Base-by-base conservation (phyloP, 495 filamentous ascomycete species). In the Hyaloscypha variabilis region DNA sequence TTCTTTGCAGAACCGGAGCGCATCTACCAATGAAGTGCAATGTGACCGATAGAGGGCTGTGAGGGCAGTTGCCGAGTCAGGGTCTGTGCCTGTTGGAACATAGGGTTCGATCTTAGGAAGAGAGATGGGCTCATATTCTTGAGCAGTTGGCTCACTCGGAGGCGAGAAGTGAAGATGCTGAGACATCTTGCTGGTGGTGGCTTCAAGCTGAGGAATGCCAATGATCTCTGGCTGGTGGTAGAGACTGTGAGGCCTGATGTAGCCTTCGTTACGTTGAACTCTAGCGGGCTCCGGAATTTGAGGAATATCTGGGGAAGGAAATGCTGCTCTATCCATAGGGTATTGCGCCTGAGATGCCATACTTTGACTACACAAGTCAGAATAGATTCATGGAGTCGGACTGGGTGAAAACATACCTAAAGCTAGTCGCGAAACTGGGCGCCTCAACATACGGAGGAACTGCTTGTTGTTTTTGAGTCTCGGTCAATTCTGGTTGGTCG, bases 21-120 rank as follows among this genome's bases (percentile, higher is more conserved):
- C 92, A 76, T 98, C 95, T 30, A 98, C 90, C 17, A 99, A 83
- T 3, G 92, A 97, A 23, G 95, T 97, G 74, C 92, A 97, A 72
- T 97, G 93, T 1, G 94, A 93, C 51, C 92, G 87, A 73, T 98
- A 99, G 19, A 97, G 82, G 0, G 92, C 94, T 13, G 86, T 84
- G 14, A 99, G 78, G 13, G 92, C 91, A 58, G 87, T 88, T 57
- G 91, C 92, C 13, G 91, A 85, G 69, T 98, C 94, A 1, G 83
- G 79, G 74, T 99, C 95, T 3, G 91, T 95, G 21, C 85, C 84
- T 19, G 69, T 69, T 6, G 95, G 95, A 8, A 96, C 76, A 72
- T 90, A 96, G 2, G 83, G 81, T 30, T 88, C 84, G 67, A 98
- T 91, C 50, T 85, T 85, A 8, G 96, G 96, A 14, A 99, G 81